Percentiles rank a stretch among this genome's conserved stretches.
phyloP scores from a whole-genome alignment of 352 stramenopile genomes.

The Phytophthora lateralis region DNA sequence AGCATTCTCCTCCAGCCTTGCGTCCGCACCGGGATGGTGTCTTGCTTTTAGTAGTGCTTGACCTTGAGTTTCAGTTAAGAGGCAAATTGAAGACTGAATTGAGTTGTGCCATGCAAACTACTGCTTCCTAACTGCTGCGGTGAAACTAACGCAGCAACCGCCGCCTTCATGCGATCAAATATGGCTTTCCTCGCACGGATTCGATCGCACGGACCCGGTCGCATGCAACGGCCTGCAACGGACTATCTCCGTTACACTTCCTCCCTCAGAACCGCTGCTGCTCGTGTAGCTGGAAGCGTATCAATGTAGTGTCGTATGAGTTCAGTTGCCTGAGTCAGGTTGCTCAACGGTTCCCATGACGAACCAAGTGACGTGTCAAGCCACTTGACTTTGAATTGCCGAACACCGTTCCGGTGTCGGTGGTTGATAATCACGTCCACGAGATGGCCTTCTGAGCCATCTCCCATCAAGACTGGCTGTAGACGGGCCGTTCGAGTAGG shows the following conservation, averaged over 20 bases:
- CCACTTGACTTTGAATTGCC: slow-evolving; percentile 18
- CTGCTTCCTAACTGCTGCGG: too few species aligned
- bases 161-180: too few species aligned
- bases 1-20: too few species aligned
- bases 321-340: slow-evolving; percentile 5
- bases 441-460: slow-evolving; percentile 15
- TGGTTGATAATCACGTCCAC: slow-evolving; percentile 4
- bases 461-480: neutral
- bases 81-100: slow-evolving; percentile 4
- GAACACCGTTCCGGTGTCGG: slow-evolving; percentile 2
- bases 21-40: neutral
- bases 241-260: too few species aligned
- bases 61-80: slow-evolving; percentile 3
- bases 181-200: too few species aligned
- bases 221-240: too few species aligned
- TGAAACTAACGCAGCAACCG: too few species aligned
- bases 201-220: too few species aligned
- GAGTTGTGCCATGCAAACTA: too few species aligned
- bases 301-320: slow-evolving; percentile 12
- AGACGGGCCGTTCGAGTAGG: slow-evolving; percentile 2
- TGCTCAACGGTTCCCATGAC: slow-evolving; percentile 6
- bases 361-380: slow-evolving; percentile 21
- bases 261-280: slow-evolving; percentile 13
- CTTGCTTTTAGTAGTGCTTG: neutral
- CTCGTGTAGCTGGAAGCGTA: slow-evolving; percentile 11